Conservation (phyloP, 106 monocot genomes). For the Phalaenopsis aphrodite region DNA sequence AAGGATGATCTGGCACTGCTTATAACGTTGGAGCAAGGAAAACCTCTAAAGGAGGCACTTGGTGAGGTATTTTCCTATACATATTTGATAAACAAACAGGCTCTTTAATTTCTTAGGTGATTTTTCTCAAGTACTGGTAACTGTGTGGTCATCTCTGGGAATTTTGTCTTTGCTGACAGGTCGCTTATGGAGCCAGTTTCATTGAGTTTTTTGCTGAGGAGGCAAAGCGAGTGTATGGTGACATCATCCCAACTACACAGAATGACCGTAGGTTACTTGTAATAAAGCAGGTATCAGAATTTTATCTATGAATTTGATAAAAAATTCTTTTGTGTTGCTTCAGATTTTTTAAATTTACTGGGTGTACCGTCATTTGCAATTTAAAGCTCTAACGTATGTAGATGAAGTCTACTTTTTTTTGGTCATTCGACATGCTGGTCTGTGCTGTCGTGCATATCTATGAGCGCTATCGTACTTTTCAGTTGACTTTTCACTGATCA, state of each 20-base stretch:
- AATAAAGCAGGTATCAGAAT: conserved; percentile 51
- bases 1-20: conserved; percentile 89
- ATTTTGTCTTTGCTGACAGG: conserved; percentile 30
- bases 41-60: conserved; percentile 81
- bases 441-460: too few relatives aligned
- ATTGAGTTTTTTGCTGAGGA: conserved; percentile 93
- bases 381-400: background rate
- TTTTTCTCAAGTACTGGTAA: background rate
- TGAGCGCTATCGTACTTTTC: too few relatives aligned
- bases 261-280: conserved; percentile 77
- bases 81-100: background rate
- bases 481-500: too few relatives aligned
- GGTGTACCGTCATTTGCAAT: too few relatives aligned
- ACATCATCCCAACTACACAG: conserved; percentile 69
- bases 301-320: background rate
- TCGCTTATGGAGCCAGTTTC: conserved; percentile 73
- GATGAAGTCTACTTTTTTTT: background rate
- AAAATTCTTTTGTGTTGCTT: background rate
- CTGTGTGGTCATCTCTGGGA: conserved; percentile 3
- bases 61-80: conserved; percentile 54
- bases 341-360: background rate
- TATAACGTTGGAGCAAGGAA: conserved; percentile 92
- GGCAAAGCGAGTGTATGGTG: conserved; percentile 87
- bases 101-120: background rate
- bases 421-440: background rate